phyloP scores from a whole-genome alignment of 805 yeast species.

The Candida ficus region DNA sequence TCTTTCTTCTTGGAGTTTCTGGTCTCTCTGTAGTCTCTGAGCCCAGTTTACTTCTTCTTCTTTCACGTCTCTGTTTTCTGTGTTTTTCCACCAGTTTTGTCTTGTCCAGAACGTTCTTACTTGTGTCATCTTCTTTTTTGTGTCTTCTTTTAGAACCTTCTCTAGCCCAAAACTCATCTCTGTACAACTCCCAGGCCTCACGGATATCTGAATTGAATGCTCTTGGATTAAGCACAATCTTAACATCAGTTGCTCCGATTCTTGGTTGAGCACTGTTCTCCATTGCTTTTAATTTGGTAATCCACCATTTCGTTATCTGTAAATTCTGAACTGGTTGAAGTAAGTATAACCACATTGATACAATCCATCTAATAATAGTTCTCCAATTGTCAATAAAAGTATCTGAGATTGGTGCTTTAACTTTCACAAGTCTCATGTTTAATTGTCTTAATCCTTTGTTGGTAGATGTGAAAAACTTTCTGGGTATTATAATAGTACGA shows the following conservation, averaged over 20 bases:
- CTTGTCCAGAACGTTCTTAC: constrained; percentile 19
- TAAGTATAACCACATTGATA: constrained; percentile 8
- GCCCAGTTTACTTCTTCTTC: constrained; percentile 27
- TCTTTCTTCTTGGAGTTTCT: neutral
- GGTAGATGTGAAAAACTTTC: constrained; percentile 72
- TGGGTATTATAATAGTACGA: constrained; percentile 76
- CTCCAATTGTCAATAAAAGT: constrained; percentile 30
- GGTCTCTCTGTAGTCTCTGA: constrained; percentile 1
- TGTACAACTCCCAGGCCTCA: constrained; percentile 91
- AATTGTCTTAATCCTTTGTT: constrained; percentile 86
- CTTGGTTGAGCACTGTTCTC: constrained; percentile 47
- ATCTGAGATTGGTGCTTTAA: constrained; percentile 37
- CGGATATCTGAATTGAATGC: constrained; percentile 77
- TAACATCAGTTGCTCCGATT: constrained; percentile 75
- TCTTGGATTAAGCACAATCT: constrained; percentile 74
- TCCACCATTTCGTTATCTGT: constrained; percentile 9
- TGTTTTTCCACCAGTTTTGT: constrained; percentile 31
- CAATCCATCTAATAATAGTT: constrained; percentile 24
- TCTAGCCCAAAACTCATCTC: constrained; percentile 90
- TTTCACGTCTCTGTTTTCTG: constrained; percentile 36
- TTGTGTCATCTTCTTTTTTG: constrained; percentile 6
- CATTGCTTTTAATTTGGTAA: constrained; percentile 12
- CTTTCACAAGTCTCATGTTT: constrained; percentile 71
- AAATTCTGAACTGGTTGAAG: constrained; percentile 13
- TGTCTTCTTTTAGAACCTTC: constrained; percentile 65